These are phyloP conservation scores for Geranium brycei DNA, from an alignment of 345 rosid species.

Conservation along the genomic window DNA sequence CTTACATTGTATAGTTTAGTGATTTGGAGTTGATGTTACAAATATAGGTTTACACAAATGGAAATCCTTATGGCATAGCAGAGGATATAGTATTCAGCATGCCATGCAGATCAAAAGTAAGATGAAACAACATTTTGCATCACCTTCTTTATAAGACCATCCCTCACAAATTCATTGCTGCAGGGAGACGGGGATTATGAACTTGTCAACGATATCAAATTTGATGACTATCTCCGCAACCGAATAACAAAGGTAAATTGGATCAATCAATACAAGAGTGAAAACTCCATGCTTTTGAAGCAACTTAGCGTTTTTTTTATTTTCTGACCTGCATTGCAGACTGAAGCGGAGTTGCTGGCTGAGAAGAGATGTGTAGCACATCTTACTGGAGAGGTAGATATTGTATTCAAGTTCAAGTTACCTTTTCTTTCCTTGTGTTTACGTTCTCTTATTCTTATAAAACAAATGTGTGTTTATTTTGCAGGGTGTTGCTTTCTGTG, in stretches of 20 bases:
- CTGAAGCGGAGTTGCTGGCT: constrained; percentile 79
- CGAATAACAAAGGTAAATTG: constrained; percentile 61
- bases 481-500: constrained; percentile 84
- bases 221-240: constrained; percentile 71
- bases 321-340: constrained; percentile 23
- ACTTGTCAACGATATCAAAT: constrained; percentile 66
- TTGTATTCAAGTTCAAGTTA: neutral
- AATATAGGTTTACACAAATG: constrained; percentile 65
- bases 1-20: neutral
- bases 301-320: too few species aligned
- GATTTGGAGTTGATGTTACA: neutral
- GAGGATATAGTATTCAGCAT: constrained; percentile 88
- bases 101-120: constrained; percentile 92
- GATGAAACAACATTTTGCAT: neutral
- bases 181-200: constrained; percentile 98
- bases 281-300: too few species aligned
- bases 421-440: too few species aligned
- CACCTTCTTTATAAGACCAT: neutral
- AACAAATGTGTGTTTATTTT: constrained; percentile 11
- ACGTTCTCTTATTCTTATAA: neutral
- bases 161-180: constrained; percentile 1
- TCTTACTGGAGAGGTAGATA: constrained; percentile 77
- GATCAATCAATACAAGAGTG: too few species aligned
- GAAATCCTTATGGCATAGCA: constrained; percentile 81
- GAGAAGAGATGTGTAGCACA: constrained; percentile 97